Evolutionary conservation across 768 basidiomycete genomes (phyloP), one percentile per base, ranked within the genome.

Genomic region (Lentinus tigrinus): DNA sequence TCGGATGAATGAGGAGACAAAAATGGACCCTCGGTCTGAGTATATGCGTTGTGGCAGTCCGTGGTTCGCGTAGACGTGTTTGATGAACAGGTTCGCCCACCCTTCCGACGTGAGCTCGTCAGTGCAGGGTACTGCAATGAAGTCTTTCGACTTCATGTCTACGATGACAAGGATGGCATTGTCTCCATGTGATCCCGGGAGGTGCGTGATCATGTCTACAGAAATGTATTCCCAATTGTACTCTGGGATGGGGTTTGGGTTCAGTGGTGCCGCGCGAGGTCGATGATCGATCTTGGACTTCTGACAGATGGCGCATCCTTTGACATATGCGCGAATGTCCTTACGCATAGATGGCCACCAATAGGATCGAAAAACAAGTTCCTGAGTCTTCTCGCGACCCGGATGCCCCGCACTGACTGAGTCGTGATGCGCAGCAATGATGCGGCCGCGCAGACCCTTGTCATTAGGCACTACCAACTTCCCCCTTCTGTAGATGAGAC

Each of bases 1-100:
- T 8, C 31, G n/a, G 62, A 71, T 76, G 62, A 77, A 72, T 7
- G 64, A 36, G 1, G 72, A 67, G 0, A 68, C 63, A 50, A 76
- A 77, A 31, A 67, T 51, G 0, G 61, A 19, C 2, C 63, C 63
- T 31, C 58, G 39, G 54, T 68, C 63, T 24, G 48, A 52, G 39
- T 39, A 46, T 4, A 67, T 49, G 7, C 46, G 27, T 17, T 37
- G 11, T 1, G 54, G 57, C 1, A 65, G 58, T 3, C 67, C 66
- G 34, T 57, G 51, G 14, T 47, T 23, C 1, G 26, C n/a, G 21
- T 24, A 54, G 14, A 69, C 63, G 34, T 69, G 44, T 3, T 65
- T 24, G 6, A 59, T 3, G 21, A 66, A 62, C 7, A 66, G 44
- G 36, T 54, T 57, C 2, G 60, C 65, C 3, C 56, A 54, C 11